Evolutionary conservation across 179 eudicot species (phyloP).

Genomic region (Patellifolia procumbens): DNA sequence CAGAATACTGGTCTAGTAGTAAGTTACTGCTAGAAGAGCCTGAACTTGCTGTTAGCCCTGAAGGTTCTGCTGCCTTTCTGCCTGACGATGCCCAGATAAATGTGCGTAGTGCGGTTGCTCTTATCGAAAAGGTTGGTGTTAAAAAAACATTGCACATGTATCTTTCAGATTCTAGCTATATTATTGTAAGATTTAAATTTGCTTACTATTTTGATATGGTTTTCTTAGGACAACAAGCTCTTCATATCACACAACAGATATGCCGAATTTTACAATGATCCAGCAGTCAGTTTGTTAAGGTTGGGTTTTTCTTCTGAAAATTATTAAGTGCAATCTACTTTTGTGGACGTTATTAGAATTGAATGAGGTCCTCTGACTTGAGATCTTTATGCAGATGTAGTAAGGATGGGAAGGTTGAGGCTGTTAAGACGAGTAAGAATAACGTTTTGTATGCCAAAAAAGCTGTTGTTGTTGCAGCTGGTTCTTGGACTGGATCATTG

Average conservation of each 20-base stretch:
- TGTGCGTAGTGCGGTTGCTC: slow-evolving; percentile 62
- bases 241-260: slow-evolving; percentile 71
- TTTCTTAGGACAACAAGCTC: slow-evolving; percentile 57
- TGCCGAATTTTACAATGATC: slow-evolving; percentile 73
- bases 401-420: slow-evolving; percentile 55
- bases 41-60: slow-evolving; percentile 54
- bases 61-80: slow-evolving; percentile 67
- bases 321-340: neutral
- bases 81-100: slow-evolving; percentile 82
- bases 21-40: slow-evolving; percentile 65
- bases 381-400: slow-evolving; percentile 47
- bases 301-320: slow-evolving; percentile 32
- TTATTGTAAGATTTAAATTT: neutral
- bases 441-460: slow-evolving; percentile 54
- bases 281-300: slow-evolving; percentile 49
- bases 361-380: slow-evolving; percentile 2
- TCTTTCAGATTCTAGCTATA: neutral
- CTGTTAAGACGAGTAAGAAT: slow-evolving; percentile 57
- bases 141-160: neutral
- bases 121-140: slow-evolving; percentile 67
- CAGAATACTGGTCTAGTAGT: slow-evolving; percentile 49
- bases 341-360: neutral
- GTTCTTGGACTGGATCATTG: slow-evolving; percentile 88
- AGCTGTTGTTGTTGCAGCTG: slow-evolving; percentile 79
- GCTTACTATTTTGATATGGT: neutral